Base-by-base conservation (phyloP, 345 rosid genomes). In the Arabis alpina region DNA sequence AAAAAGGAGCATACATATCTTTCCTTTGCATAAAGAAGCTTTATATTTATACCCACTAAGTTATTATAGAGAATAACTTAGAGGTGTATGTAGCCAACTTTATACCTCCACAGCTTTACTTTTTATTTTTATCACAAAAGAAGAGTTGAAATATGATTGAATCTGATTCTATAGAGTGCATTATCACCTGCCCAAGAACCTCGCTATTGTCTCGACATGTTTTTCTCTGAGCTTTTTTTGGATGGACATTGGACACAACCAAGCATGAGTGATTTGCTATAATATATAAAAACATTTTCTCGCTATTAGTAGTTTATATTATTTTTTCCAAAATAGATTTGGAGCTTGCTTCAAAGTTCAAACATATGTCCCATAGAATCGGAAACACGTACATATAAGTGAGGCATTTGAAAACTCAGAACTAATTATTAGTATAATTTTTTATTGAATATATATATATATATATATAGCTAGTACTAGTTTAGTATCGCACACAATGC, bases 11-110 rank as follows among this genome's bases (percentile, higher is more conserved):
- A 68, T 75, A 79, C 82, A 70, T 81, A 77, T 84, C 82, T 80
- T 81, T 80, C 54, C 69, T 68, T 75, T 75, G 74, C 82, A 76
- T 82, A 86, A 89, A 92, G 90, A 79, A 44, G 80, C 89, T 87
- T 87, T 87, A 69, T 24, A 79, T 76, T 79, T 77, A 83, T 79
- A 84, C 92, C 87, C 89, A 75, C 78, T 75, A 75, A 61, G 28
- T 84, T 86, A 50, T 61, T 52, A 76, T 66, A 55, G 69, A 76
- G 91, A 84, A 82, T 70, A 70, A 57, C 55, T 62, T 61, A 53
- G 64, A 44, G 62, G 62, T 27, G 67, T 59, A 66, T 58, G 66
- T 74, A 59, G 68, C 68, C 56, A 66, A 52, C 73, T 67, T 74
- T 74, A 60, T 66, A 66, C 77, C 61, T 10, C 1, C 3, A 3